A percentile compares a stretch with the other conserved stretches of the same genome.
Conservation (phyloP, 768 basidiomycete genomes). For the Suillus americanus region DNA sequence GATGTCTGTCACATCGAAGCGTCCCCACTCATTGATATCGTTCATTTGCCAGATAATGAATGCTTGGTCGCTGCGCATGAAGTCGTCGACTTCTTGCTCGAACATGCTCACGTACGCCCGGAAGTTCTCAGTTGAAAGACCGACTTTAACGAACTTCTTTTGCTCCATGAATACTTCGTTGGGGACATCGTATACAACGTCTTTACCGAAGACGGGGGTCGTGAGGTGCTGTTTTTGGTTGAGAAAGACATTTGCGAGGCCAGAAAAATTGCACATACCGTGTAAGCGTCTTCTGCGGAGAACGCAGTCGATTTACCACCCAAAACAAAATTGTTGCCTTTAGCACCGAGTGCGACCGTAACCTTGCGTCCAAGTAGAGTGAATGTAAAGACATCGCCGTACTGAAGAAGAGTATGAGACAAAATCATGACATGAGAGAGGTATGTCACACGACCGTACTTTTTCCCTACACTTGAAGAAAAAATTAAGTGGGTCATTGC, state of each 20-base stretch:
- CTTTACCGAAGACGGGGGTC: slow-evolving; percentile 94
- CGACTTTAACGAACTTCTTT: slow-evolving; percentile 97
- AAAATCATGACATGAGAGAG: not conserved
- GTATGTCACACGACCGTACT: slow-evolving; percentile 39
- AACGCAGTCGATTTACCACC: slow-evolving; percentile 92
- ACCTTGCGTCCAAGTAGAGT: slow-evolving; percentile 85
- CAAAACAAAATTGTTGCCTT: slow-evolving; percentile 91
- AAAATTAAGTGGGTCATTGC: slow-evolving; percentile 90
- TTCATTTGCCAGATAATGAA: slow-evolving; percentile 65
- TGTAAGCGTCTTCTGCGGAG: slow-evolving; percentile 96
- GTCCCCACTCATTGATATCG: slow-evolving; percentile 75
- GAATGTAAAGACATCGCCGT: slow-evolving; percentile 98
- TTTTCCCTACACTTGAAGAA: slow-evolving; percentile 77
- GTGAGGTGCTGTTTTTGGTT: slow-evolving; percentile 67
- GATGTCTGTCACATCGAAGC: slow-evolving; percentile 69
- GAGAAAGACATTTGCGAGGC: not conserved
- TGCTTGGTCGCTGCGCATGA: slow-evolving; percentile 60
- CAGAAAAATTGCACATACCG: slow-evolving; percentile 43
- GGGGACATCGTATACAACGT: slow-evolving; percentile 96
- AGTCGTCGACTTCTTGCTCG: slow-evolving; percentile 71
- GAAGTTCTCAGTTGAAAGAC: slow-evolving; percentile 90
- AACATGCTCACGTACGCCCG: slow-evolving; percentile 81
- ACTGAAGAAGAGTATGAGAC: slow-evolving; percentile 43
- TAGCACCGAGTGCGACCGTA: slow-evolving; percentile 87
- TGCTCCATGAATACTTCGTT: slow-evolving; percentile 99